Conservation (phyloP, 2,329 filamentous ascomycete species). For the Xylogone sp. region DNA sequence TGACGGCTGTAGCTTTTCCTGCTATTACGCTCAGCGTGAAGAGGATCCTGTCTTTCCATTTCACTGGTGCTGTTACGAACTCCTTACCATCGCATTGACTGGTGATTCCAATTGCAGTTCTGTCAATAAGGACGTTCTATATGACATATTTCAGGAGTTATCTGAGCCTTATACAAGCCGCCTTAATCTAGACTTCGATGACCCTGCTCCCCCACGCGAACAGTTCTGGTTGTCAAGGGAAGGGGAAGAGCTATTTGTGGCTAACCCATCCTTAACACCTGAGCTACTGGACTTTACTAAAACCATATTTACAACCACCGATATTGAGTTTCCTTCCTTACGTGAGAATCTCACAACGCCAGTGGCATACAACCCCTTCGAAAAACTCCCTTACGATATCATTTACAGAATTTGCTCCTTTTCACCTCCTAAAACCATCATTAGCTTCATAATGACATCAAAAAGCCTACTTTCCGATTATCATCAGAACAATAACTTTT, state of each 20-base stretch:
- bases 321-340: slow-evolving; percentile 2
- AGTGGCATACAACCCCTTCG: slow-evolving; percentile 3
- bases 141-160: neutral
- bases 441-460: slow-evolving; percentile 2
- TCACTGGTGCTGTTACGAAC: slow-evolving; percentile 7
- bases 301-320: slow-evolving; percentile 1
- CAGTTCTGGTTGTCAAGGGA: slow-evolving; percentile 1
- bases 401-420: slow-evolving; percentile 4
- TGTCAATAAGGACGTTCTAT: slow-evolving; percentile 1
- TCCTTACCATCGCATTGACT: slow-evolving; percentile 1
- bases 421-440: neutral
- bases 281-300: neutral
- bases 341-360: neutral
- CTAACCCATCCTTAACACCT: neutral
- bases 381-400: slow-evolving; percentile 6
- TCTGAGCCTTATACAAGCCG: neutral
- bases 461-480: neutral
- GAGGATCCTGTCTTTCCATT: slow-evolving; percentile 5
- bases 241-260: slow-evolving; percentile 2
- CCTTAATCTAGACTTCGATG: neutral
- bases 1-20: neutral
- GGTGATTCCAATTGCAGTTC: neutral
- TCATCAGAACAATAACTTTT: slow-evolving; percentile 1
- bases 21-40: neutral
- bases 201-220: neutral